phyloP scores from a whole-genome alignment of 2,329 filamentous ascomycete genomes.

The Stagonosporopsis rhizophila region DNA sequence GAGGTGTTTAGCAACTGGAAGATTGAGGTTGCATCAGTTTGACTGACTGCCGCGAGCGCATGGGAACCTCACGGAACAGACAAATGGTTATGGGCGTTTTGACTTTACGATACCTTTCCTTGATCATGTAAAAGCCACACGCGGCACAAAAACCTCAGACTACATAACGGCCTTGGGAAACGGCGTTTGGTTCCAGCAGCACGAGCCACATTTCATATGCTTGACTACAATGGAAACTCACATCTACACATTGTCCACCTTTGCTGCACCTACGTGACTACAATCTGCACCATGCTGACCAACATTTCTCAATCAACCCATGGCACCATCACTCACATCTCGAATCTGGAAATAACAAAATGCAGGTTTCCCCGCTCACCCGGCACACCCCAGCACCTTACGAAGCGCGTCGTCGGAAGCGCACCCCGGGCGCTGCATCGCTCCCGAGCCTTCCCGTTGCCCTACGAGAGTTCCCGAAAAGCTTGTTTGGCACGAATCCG shows the following conservation, averaged over 20 bases:
- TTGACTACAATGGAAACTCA: constrained; percentile 10
- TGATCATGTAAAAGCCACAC: constrained; percentile 23
- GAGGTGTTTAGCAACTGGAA: background rate
- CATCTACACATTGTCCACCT: background rate
- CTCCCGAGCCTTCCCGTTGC: constrained; percentile 5
- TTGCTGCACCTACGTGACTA: background rate
- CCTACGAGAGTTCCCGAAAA: constrained; percentile 13
- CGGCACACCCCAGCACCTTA: background rate
- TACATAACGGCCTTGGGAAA: constrained; percentile 7
- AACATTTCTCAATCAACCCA: background rate
- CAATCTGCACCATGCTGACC: background rate
- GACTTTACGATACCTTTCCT: constrained; percentile 31
- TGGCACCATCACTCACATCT: background rate
- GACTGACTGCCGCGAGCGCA: constrained; percentile 4
- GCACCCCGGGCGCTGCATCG: background rate
- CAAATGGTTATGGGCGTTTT: constrained; percentile 20
- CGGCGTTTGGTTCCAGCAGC: constrained; percentile 6
- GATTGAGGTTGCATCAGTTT: constrained; percentile 12
- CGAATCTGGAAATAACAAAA: background rate
- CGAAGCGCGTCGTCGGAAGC: constrained; percentile 2
- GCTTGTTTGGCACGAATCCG: background rate
- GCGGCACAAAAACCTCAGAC: constrained; percentile 21
- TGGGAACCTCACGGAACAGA: constrained; percentile 10
- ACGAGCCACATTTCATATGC: background rate
- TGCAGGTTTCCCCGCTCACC: background rate